Conservation (phyloP, 2,329 filamentous ascomycete genomes). For the Penicillium sp. region DNA sequence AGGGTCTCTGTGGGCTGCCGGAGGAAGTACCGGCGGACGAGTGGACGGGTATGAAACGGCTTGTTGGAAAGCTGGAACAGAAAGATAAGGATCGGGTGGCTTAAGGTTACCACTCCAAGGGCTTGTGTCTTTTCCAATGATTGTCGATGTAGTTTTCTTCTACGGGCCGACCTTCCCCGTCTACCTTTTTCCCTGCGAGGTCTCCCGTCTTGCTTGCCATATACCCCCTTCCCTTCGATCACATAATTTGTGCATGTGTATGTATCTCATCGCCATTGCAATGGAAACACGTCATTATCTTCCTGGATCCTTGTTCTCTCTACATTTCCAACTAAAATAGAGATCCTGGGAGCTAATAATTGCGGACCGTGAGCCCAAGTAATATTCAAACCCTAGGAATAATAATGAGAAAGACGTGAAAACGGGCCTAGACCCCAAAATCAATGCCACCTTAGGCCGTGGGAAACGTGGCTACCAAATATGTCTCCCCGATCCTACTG, state of each 20-base stretch:
- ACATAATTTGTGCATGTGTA: slow-evolving; percentile 19
- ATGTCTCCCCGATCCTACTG: not conserved
- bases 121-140: slow-evolving; percentile 4
- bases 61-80: slow-evolving; percentile 71
- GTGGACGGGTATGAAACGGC: slow-evolving; percentile 89
- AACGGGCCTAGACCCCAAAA: too few species aligned
- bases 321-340: not conserved
- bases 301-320: not conserved
- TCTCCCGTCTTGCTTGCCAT: slow-evolving; percentile 23
- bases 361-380: not conserved
- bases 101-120: slow-evolving; percentile 14
- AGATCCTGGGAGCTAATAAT: not conserved
- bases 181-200: slow-evolving; percentile 9
- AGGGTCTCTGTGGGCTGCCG: slow-evolving; percentile 78
- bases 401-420: too few species aligned
- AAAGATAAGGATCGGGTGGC: slow-evolving; percentile 41
- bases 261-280: slow-evolving; percentile 7
- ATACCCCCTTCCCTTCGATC: slow-evolving; percentile 26
- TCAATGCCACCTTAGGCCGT: not conserved
- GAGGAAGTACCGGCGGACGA: slow-evolving; percentile 83
- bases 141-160: slow-evolving; percentile 14
- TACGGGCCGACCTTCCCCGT: slow-evolving; percentile 12
- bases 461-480: not conserved
- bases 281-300: not conserved
- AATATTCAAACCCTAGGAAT: not conserved